A percentile compares a stretch with the other conserved stretches of the same genome.
Conservation (phyloP, 1,284 basidiomycete species). For the Puccinia sorghi region DNA sequence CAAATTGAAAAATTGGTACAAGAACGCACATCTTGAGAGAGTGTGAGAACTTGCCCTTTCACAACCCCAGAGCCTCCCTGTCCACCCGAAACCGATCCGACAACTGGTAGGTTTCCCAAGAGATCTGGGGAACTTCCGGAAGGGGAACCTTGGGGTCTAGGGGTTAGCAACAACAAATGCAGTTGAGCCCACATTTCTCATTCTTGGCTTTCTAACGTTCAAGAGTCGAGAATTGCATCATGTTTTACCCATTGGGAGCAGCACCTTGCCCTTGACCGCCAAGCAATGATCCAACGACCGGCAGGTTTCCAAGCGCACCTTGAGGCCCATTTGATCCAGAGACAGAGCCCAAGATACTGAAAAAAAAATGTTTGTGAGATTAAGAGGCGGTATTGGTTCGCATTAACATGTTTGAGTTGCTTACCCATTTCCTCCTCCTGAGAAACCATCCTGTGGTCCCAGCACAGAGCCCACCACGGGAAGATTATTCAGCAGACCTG, state of each 20-base stretch:
- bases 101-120: too few relatives aligned
- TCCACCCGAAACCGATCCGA: background rate
- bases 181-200: too few relatives aligned
- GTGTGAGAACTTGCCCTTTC: background rate
- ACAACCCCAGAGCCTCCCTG: background rate
- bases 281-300: background rate
- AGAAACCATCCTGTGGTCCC: background rate
- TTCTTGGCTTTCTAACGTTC: too few relatives aligned
- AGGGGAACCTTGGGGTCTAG: too few relatives aligned
- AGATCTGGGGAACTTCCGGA: too few relatives aligned
- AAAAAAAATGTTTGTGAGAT: too few relatives aligned
- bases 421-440: constrained; percentile 3
- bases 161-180: too few relatives aligned
- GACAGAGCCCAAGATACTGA: background rate
- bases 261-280: background rate
- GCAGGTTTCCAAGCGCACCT: background rate
- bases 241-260: background rate
- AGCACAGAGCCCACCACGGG: background rate
- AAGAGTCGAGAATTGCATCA: too few relatives aligned
- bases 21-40: background rate
- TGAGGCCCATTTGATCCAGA: background rate
- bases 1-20: background rate
- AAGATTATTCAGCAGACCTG: background rate
- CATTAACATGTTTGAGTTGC: background rate
- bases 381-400: background rate